These are phyloP conservation scores for Blastobotrys capitulatus DNA, from an alignment of 1,139 yeast species.

Conservation along the genomic window DNA sequence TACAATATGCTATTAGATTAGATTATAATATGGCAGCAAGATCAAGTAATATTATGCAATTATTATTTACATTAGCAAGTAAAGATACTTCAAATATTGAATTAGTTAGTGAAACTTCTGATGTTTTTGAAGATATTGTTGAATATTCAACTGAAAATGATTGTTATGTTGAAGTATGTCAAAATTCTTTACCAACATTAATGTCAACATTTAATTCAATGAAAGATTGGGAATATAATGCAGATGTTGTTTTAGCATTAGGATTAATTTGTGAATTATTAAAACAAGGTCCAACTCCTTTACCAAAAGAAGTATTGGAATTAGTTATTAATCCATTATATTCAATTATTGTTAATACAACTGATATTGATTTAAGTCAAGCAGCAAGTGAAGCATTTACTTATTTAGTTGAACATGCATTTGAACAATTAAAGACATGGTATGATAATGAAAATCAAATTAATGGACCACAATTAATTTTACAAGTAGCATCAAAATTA, in stretches of 20 bases:
- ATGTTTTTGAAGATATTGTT: slow-evolving; percentile 57
- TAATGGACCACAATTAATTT: slow-evolving; percentile 50
- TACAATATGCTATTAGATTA: slow-evolving; percentile 51
- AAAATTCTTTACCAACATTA: slow-evolving; percentile 39
- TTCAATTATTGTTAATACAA: slow-evolving; percentile 47
- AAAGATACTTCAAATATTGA: slow-evolving; percentile 75
- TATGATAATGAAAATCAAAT: slow-evolving; percentile 34
- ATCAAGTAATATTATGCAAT: slow-evolving; percentile 43
- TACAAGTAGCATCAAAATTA: slow-evolving; percentile 61
- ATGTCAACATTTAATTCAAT: slow-evolving; percentile 14
- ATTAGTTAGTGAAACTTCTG: slow-evolving; percentile 51
- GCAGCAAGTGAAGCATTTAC: slow-evolving; percentile 71
- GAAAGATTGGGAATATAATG: slow-evolving; percentile 28
- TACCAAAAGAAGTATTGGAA: slow-evolving; percentile 47
- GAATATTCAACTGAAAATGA: slow-evolving; percentile 41
- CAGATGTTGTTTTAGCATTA: slow-evolving; percentile 60
- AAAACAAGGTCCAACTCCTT: slow-evolving; percentile 40
- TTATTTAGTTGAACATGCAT: slow-evolving; percentile 49
- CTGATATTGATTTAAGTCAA: slow-evolving; percentile 78
- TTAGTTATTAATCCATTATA: slow-evolving; percentile 49
- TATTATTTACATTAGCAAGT: slow-evolving; percentile 60
- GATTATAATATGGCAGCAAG: slow-evolving; percentile 37
- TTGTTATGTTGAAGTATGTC: slow-evolving; percentile 39
- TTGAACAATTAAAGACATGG: slow-evolving; percentile 42
- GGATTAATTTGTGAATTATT: slow-evolving; percentile 61